Evolutionary conservation across 176 grass and related monocot genomes (phyloP).

Genomic region (Tillandsia fasciculata): DNA sequence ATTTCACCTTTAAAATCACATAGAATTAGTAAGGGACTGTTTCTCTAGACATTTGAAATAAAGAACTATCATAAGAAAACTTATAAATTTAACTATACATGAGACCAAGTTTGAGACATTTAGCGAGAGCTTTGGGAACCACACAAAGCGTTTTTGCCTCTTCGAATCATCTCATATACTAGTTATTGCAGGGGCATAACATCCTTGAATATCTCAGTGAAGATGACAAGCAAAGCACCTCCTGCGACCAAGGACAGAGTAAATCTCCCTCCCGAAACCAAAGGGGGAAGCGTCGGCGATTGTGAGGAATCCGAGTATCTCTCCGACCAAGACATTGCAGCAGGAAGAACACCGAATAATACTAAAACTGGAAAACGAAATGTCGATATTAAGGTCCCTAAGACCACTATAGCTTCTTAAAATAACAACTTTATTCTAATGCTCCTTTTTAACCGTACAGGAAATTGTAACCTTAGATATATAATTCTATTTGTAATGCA

Average conservation of each 20-base stretch:
- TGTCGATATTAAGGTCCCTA: neutral
- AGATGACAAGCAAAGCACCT: slow-evolving; percentile 53
- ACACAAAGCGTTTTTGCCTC: neutral
- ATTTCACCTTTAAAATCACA: neutral
- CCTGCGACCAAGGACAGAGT: slow-evolving; percentile 47
- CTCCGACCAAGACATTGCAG: slow-evolving; percentile 96
- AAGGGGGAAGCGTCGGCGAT: slow-evolving; percentile 27
- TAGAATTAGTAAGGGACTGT: neutral
- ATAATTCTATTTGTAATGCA: neutral
- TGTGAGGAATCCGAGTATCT: slow-evolving; percentile 53
- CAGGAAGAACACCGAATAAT: slow-evolving; percentile 80
- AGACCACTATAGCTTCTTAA: neutral
- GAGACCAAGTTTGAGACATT: neutral
- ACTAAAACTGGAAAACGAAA: slow-evolving; percentile 57
- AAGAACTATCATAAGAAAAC: neutral
- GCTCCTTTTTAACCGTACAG: neutral
- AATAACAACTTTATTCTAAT: neutral
- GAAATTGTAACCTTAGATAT: neutral
- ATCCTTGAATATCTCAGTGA: slow-evolving; percentile 70
- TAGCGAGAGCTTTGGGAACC: neutral
- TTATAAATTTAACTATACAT: neutral
- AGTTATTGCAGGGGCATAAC: slow-evolving; percentile 36
- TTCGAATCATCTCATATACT: neutral
- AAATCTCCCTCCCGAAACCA: slow-evolving; percentile 70
- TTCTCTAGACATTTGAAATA: neutral